These are phyloP conservation scores for Posidonia oceanica DNA, from an alignment of 116 monocot species.

Conservation along the genomic window DNA sequence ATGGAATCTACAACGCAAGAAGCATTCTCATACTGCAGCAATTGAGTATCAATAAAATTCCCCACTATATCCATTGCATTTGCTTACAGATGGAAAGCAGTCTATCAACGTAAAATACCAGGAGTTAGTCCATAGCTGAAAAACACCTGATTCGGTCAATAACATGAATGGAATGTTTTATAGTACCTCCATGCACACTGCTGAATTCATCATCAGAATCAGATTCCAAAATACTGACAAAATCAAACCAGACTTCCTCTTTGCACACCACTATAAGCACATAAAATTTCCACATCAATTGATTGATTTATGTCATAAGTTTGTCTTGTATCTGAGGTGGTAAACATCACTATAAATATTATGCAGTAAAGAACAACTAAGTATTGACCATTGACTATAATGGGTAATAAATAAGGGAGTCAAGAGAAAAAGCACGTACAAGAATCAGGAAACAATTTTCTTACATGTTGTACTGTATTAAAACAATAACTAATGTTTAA, in stretches of 20 bases:
- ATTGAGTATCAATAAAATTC: conserved; percentile 15
- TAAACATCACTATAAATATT: no score
- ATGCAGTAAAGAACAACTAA: no score
- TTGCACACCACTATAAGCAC: conserved; percentile 49
- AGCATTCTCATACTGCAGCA: conserved; percentile 46
- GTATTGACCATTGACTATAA: no score
- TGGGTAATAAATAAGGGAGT: no score
- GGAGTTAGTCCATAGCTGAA: background rate
- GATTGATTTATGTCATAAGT: background rate
- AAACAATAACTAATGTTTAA: no score
- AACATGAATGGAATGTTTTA: background rate
- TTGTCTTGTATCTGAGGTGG: background rate
- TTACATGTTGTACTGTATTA: no score
- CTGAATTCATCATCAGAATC: conserved; percentile 84
- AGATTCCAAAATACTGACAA: conserved; percentile 62
- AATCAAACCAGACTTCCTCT: conserved; percentile 90
- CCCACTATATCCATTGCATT: conserved; percentile 18
- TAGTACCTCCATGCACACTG: conserved; percentile 68
- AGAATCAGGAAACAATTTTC: no score
- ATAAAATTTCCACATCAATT: background rate
- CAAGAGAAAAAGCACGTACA: background rate
- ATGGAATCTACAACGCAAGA: conserved; percentile 40
- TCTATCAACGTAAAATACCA: conserved; percentile 21
- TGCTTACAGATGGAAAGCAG: conserved; percentile 34
- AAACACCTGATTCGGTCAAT: background rate